Evolutionary conservation across 2,329 filamentous ascomycete genomes (phyloP).

Genomic region (Huntiella omanensis): DNA sequence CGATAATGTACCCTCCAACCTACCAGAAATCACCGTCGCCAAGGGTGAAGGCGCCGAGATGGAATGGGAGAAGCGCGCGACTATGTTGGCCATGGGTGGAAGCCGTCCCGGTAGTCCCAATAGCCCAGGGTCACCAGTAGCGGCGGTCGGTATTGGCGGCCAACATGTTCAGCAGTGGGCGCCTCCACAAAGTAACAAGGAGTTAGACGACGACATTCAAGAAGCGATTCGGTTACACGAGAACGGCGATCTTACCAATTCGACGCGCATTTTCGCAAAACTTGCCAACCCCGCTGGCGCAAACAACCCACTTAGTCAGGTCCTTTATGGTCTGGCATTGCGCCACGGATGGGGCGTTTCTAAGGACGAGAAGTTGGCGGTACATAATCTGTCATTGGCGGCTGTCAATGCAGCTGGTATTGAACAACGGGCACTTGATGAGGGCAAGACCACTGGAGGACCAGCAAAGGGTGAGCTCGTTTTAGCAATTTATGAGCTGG

Average conservation of each 20-base stretch:
- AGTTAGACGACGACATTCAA: conserved; percentile 58
- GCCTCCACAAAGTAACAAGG: conserved; percentile 13
- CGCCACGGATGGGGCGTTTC: conserved; percentile 85
- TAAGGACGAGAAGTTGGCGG: conserved; percentile 51
- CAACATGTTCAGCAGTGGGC: conserved; percentile 17
- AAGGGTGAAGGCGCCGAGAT: conserved; percentile 33
- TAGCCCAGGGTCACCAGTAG: conserved; percentile 14
- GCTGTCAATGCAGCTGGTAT: conserved; percentile 79
- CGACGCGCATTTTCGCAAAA: conserved; percentile 68
- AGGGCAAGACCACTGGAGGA: conserved; percentile 82
- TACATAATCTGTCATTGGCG: conserved; percentile 71
- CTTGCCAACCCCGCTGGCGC: conserved; percentile 68
- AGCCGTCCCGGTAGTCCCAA: conserved; percentile 20
- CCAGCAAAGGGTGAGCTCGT: conserved; percentile 91
- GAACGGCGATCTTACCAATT: conserved; percentile 54
- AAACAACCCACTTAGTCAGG: conserved; percentile 88
- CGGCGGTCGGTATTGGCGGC: conserved; percentile 10
- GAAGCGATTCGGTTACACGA: conserved; percentile 93
- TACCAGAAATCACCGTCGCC: conserved; percentile 49
- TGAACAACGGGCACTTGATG: conserved; percentile 66
- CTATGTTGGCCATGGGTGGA: conserved; percentile 41
- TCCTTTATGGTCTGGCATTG: conserved; percentile 82
- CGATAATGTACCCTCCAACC: conserved; percentile 56
- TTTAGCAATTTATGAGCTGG: conserved; percentile 87
- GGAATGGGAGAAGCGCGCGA: conserved; percentile 85